Evolutionary conservation across 345 rosid genomes (phyloP), one percentile per base, ranked within the genome.

Genomic region (Garcia nutans): DNA sequence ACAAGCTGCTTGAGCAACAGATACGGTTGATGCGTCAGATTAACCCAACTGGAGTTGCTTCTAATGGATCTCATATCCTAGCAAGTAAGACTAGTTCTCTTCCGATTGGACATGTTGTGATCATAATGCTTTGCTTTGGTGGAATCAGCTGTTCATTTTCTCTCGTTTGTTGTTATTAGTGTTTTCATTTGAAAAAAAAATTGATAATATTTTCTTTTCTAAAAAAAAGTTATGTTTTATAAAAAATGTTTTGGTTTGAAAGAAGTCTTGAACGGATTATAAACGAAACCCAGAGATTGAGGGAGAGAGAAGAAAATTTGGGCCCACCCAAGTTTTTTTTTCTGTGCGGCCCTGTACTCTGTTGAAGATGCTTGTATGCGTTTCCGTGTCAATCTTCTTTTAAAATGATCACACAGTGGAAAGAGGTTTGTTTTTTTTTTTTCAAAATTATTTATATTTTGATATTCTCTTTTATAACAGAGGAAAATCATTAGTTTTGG

Each of bases 1-100:
- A 96, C 85, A 89, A 89, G 88, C 86, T 96, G 71, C 98, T 96
- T 82, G 97, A 88, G 84, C 92, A 91, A 77, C 99, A 96, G 84
- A 94, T 89, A 65, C 89, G 70, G 50, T 85, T 92, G 84, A 92
- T 92, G 97, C 89, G 17, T 79, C 94, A 91, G 85, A 88, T 92
- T 67, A 89, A 80, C 79, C 85, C 91, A 69, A 72, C 92, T 73
- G 89, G 91, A 65, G 88, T 86, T 50, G 45, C 86, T 55, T 80
- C 97, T 59, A 93, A 92, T 84, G 99, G 96, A 74, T 88, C 90
- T 82, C 93, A 85, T 84, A 79, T 93, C 69, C 77, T 91, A 79
- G 80, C 85, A 73, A 76, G 99, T 96, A 91, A 89, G 93, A 70
- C 70, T 72, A 19, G 47, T 68, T 79, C 77, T 61, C n/a, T 66